phyloP scores from a whole-genome alignment of 768 basidiomycete genomes.

The Trametes cingulata region DNA sequence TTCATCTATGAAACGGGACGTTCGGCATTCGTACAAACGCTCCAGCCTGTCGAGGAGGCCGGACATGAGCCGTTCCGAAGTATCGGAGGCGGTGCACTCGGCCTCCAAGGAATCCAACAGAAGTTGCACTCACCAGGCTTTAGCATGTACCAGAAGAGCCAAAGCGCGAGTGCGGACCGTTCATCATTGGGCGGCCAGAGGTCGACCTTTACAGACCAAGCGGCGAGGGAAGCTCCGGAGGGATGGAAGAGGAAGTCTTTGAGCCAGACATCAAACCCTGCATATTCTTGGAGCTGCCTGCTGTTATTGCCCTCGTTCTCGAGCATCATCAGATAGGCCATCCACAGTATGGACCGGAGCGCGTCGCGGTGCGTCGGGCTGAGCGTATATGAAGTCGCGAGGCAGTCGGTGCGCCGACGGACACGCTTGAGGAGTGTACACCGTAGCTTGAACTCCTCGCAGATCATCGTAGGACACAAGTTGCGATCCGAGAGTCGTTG shows the following conservation, averaged over 20 bases:
- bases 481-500: constrained; percentile 45
- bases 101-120: not conserved
- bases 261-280: constrained; percentile 62
- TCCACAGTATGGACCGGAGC: constrained; percentile 57
- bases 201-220: constrained; percentile 41
- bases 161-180: constrained; percentile 65
- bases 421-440: constrained; percentile 60
- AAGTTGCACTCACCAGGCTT: constrained; percentile 50
- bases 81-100: not conserved
- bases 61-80: constrained; percentile 1
- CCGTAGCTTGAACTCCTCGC: constrained; percentile 62
- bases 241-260: constrained; percentile 65
- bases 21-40: not conserved
- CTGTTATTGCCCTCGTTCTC: constrained; percentile 80
- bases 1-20: constrained; percentile 41
- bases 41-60: not conserved
- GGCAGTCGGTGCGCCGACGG: constrained; percentile 38
- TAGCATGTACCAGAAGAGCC: constrained; percentile 77
- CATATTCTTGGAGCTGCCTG: constrained; percentile 69
- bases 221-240: constrained; percentile 55
- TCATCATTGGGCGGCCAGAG: constrained; percentile 67
- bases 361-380: constrained; percentile 16
- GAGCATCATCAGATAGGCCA: constrained; percentile 74
- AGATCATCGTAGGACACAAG: constrained; percentile 3
- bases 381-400: constrained; percentile 22